Conservation (phyloP, 2,329 filamentous ascomycete species). For the Aspergillus tamarii region DNA sequence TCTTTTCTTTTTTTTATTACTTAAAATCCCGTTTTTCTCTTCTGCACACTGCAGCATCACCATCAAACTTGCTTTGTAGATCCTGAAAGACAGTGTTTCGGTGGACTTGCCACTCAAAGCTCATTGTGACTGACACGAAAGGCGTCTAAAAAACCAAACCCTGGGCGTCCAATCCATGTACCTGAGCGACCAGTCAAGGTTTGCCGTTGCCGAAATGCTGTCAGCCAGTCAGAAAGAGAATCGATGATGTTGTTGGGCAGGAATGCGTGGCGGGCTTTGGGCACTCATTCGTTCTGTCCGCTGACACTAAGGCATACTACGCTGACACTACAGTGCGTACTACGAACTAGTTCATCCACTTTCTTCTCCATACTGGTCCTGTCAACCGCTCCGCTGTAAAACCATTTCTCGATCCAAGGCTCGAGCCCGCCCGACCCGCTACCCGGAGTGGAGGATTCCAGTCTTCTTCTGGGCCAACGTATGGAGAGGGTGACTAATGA, state of each 20-base stretch:
- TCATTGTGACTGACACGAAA: neutral
- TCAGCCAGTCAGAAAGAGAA: constrained; percentile 3
- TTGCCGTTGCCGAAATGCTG: neutral
- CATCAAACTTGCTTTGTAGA: neutral
- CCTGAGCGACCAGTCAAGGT: constrained; percentile 1
- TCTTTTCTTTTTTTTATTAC: neutral
- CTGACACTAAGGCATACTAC: constrained; percentile 12
- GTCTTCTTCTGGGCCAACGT: neutral
- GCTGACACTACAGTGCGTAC: constrained; percentile 6
- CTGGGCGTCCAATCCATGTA: neutral
- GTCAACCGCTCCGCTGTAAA: constrained; percentile 4
- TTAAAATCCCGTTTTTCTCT: neutral
- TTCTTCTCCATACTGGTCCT: neutral
- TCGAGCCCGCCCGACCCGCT: constrained; percentile 10
- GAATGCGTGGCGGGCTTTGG: constrained; percentile 41
- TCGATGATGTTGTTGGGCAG: constrained; percentile 37
- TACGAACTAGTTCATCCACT: constrained; percentile 5
- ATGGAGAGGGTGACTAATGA: neutral
- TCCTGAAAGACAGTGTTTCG: neutral
- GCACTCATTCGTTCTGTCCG: constrained; percentile 27
- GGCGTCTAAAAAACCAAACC: neutral
- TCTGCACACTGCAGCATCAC: neutral
- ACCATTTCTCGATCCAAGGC: constrained; percentile 6
- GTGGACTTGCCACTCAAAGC: neutral
- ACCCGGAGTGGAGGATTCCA: constrained; percentile 6